These are phyloP conservation scores for Nakazawaea laoshanensis DNA, from an alignment of 805 yeast genomes.

Conservation along the genomic window DNA sequence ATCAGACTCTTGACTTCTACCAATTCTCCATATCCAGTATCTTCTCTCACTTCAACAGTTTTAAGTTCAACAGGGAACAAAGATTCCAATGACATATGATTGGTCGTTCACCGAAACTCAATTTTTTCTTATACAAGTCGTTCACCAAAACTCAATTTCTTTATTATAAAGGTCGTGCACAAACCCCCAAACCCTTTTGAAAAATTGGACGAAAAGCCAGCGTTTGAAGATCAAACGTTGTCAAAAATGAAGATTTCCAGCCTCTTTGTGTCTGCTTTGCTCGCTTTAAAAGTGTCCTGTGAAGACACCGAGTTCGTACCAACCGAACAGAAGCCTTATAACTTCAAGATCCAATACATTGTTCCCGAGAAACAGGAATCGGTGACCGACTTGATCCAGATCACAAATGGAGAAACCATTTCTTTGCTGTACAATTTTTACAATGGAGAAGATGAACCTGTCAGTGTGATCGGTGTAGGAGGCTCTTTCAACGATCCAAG, in stretches of 20 bases:
- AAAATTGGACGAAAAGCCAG: too few relatives aligned
- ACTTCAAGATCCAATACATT: constrained; percentile 39
- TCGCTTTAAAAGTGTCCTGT: too few relatives aligned
- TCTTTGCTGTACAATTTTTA: constrained; percentile 41
- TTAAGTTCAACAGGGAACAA: constrained; percentile 10
- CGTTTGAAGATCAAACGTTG: too few relatives aligned
- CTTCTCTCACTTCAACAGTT: constrained; percentile 9
- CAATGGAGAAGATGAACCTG: constrained; percentile 43
- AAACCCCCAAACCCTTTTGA: too few relatives aligned
- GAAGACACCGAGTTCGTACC: too few relatives aligned
- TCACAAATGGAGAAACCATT: constrained; percentile 43
- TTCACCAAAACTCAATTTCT: too few relatives aligned
- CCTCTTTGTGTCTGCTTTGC: too few relatives aligned
- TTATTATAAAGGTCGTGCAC: too few relatives aligned
- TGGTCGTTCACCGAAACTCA: too few relatives aligned
- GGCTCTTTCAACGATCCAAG: constrained; percentile 53
- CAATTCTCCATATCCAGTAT: constrained; percentile 14
- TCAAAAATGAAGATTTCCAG: too few relatives aligned
- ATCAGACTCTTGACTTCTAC: constrained; percentile 25
- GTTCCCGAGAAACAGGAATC: constrained; percentile 36
- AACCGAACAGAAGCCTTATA: constrained; percentile 28
- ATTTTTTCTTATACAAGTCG: too few relatives aligned
- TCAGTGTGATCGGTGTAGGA: constrained; percentile 58
- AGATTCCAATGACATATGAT: constrained; percentile 6
- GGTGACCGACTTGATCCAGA: constrained; percentile 31